phyloP scores from a whole-genome alignment of 495 filamentous ascomycete genomes.

The Aspergillus nidulans region DNA sequence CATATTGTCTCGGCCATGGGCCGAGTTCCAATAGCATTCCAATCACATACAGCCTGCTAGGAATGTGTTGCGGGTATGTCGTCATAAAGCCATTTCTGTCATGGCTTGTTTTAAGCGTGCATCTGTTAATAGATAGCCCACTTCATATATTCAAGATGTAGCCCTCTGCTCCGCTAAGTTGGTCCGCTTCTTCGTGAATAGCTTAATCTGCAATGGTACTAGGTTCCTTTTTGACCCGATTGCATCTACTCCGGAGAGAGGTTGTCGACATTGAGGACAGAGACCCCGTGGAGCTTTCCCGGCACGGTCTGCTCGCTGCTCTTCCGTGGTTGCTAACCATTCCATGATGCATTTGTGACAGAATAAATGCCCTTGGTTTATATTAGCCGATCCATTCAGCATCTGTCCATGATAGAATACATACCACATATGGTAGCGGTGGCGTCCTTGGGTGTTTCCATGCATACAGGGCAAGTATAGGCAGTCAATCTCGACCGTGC shows the following conservation, averaged over 20 bases:
- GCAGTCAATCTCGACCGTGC: conserved; percentile 46
- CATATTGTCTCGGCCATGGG: not conserved
- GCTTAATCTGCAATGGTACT: conserved; percentile 58
- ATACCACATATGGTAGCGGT: conserved; percentile 82
- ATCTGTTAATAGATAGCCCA: not conserved
- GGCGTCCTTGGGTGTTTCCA: conserved; percentile 69
- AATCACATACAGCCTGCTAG: too few relatives aligned
- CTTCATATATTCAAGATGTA: not conserved
- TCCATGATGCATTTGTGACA: conserved; percentile 77
- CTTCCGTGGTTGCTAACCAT: conserved; percentile 60
- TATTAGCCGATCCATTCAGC: not conserved
- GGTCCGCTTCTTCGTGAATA: conserved; percentile 40
- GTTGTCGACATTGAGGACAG: conserved; percentile 48
- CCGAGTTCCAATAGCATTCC: too few relatives aligned
- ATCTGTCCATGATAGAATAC: conserved; percentile 23
- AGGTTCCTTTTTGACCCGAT: conserved; percentile 31
- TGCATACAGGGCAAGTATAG: conserved; percentile 78
- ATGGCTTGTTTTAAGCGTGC: too few relatives aligned
- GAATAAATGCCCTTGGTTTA: conserved; percentile 69
- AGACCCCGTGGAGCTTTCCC: conserved; percentile 28
- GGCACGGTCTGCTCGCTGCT: conserved; percentile 27
- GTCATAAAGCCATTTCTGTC: too few relatives aligned
- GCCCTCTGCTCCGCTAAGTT: not conserved
- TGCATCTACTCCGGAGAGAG: conserved; percentile 26
- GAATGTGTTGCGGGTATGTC: too few relatives aligned